Evolutionary conservation across 2,329 filamentous ascomycete species (phyloP), one percentile per base, ranked within the genome.

Genomic region (Ophiosphaerella korrae): DNA sequence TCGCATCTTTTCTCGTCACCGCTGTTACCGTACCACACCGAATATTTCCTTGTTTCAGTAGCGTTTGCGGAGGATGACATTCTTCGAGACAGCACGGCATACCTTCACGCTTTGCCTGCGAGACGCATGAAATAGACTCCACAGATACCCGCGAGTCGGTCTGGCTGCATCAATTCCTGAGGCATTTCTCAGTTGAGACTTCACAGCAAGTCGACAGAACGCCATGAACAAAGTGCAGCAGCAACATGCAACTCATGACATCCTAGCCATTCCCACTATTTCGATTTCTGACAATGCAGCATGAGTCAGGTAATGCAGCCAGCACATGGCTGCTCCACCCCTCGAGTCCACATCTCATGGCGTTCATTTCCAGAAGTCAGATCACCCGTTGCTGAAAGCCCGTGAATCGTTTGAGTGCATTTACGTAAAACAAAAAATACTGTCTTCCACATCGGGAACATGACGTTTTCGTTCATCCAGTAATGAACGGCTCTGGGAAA

Each of bases 21-120:
- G 54, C 47, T 47, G 45, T 55, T 45, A 52, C 48, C 59, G 44
- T 47, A 41, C 40, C 34, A 42, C 21, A 11, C 26, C 26, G 26
- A 32, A 18, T 26, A 5, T 38, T 46, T 16, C 26, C 33, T 23
- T 36, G 55, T 56, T 53, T 56, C 55, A 58, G 53, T 39, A 29
- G 29, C 23, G 7, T 53, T 59, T 33, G 36, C 18, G 34, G n/a
- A 43, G 41, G 23, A 33, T 42, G 48, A 26, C 31, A 36, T 34
- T 41, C 36, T 40, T 46, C n/a, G 33, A 44, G 42, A 7, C 35
- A n/a, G 42, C 16, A 37, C 32, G 44, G 36, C 29, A 46, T 31
- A 45, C 34, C 14, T 45, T 13, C 26, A 14, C 8, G 21, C 23
- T 23, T 33, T 9, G 34, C 13, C 13, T 14, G 38, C n/a, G 26